phyloP scores from a whole-genome alignment of 2,329 filamentous ascomycete genomes.

The Trichophyton simii region DNA sequence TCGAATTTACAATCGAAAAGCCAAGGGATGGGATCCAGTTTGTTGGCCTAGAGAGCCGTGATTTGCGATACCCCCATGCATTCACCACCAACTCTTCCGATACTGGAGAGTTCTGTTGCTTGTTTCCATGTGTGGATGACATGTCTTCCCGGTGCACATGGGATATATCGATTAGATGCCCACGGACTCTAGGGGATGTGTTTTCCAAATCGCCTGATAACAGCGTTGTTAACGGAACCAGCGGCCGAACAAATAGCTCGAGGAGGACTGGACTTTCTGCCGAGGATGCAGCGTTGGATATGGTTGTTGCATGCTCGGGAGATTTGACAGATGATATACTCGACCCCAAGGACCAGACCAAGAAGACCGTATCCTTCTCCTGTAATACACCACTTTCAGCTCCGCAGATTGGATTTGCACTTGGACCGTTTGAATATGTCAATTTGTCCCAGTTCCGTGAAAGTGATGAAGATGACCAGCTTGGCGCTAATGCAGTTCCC shows the following conservation, averaged over 20 bases:
- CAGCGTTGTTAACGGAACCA: slow-evolving; percentile 13
- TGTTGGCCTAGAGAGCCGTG: slow-evolving; percentile 67
- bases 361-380: slow-evolving; percentile 79
- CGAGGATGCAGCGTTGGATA: slow-evolving; percentile 76
- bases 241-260: slow-evolving; percentile 21
- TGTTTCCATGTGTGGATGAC: slow-evolving; percentile 91
- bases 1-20: slow-evolving; percentile 65
- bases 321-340: slow-evolving; percentile 72
- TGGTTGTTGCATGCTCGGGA: slow-evolving; percentile 83
- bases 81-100: slow-evolving; percentile 74
- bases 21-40: slow-evolving; percentile 85
- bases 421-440: slow-evolving; percentile 89
- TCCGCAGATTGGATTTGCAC: slow-evolving; percentile 82
- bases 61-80: slow-evolving; percentile 75
- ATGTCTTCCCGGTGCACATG: slow-evolving; percentile 68
- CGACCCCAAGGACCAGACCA: slow-evolving; percentile 62
- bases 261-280: slow-evolving; percentile 41
- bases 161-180: slow-evolving; percentile 77
- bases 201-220: slow-evolving; percentile 28
- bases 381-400: slow-evolving; percentile 64
- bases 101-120: slow-evolving; percentile 65
- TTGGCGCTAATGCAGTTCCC: slow-evolving; percentile 77
- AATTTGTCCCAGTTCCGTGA: slow-evolving; percentile 81
- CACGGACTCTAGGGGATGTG: slow-evolving; percentile 72
- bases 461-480: slow-evolving; percentile 79